Evolutionary conservation across 306 rosid species (phyloP), one percentile per base, ranked within the genome.

Genomic region (Oemleria cerasiformis): DNA sequence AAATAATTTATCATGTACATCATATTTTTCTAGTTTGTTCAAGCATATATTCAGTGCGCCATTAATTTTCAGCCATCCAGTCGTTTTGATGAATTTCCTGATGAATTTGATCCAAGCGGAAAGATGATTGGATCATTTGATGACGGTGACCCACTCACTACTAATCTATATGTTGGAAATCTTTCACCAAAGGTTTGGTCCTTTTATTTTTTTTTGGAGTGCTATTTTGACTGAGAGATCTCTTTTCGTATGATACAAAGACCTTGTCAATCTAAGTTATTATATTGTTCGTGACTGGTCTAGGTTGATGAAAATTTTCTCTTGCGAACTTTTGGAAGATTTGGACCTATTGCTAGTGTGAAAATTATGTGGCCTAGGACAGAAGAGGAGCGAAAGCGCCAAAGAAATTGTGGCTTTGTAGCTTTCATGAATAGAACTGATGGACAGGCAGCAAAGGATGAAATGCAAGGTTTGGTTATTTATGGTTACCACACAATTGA

Each of bases 311-410:
- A 95, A 78, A 95, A 95, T 84, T 95, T 95, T 82, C 97, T 95
- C 55, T 87, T 95, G 76, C 96, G 99, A 48, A 95, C 99, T 30
- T 95, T 95, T 78, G 99, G 99, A 81, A 89, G 99, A 89, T 95
- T 95, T 78, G 99, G 99, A 64, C 99, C 97, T 72, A 92, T 95
- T 86, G 99, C 99, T 60, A 95, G 99, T 67, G 99, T 95, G 83
- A 95, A 95, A 84, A 95, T 95, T 79, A 95, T 95, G 99, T 95
- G 99, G 99, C 99, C 99, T 74, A 84, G 99, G 78, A 95, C 99
- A 21, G 99, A 95, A 82, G 99, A 95, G 88, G 99, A 95, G 84
- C 86, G 97, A 75, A 82, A 90, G 82, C 88, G 99, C 67, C 97
- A 95, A 89, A 91, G 99, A 82, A 95, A 95, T 80, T 95, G 99